Evolutionary conservation across 129 eudicot species (phyloP), one percentile per base, ranked within the genome.

Genomic region (Helianthus tuberosus): DNA sequence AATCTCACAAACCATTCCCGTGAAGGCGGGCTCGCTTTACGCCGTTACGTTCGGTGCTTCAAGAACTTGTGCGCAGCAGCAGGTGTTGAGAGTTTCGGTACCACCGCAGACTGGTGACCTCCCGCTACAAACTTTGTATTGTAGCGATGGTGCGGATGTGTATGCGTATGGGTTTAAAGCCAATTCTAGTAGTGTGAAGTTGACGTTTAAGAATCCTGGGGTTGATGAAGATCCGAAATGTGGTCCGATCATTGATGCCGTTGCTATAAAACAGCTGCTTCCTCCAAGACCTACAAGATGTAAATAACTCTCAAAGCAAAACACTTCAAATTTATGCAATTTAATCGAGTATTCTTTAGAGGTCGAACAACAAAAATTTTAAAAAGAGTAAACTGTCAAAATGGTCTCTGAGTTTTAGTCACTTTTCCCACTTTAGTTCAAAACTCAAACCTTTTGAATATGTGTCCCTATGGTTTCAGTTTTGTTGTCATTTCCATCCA

Each of bases 41-140:
- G 89, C 98, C 3, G 82, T 93, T 17, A 89, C 98, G 47, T 89
- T 93, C 44, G 89, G 92, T 12, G 98, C 98, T 8, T 87, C 98
- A 2, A 87, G 98, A 68, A 93, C 98, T 41, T 93, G 98, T 77
- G 98, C 98, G 4, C 98, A 93, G 48, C 86, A 93, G 11, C 96
- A 93, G 91, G 90, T 93, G 27, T 68, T 93, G 81, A 80, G 96
- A 71, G 89, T 93, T 35, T 79, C 85, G 5, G 96, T 89, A 60
- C 86, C 87, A 7, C 85, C 90, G 57, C 96, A 84, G 66, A 16
- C 87, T 12, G 98, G 93, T 1, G 96, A 92, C 69, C 87, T 92
- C 41, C 98, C 98, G 5, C 59, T 93, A 41, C 98, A 93, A 73
- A 93, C 98, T 2, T 69, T 93, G 48, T 93, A 93, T 54, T 86